Conservation (phyloP, 495 filamentous ascomycete genomes). For the Trichoderma virens region DNA sequence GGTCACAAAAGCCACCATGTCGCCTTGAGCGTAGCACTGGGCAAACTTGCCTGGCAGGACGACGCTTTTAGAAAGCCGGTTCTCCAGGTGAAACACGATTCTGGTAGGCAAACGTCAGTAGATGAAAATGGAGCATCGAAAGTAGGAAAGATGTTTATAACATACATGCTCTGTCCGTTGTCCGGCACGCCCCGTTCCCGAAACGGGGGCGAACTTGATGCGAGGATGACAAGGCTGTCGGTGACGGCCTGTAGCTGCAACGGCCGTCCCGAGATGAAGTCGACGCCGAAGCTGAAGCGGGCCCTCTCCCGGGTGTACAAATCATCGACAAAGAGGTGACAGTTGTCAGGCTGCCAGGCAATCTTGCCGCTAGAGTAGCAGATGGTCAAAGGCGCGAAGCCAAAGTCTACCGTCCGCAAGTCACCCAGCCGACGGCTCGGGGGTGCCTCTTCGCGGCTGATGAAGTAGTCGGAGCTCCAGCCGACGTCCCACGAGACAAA, state of each 20-base stretch:
- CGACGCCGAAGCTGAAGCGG: conserved; percentile 1
- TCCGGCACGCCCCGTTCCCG: background rate
- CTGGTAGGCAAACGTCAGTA: background rate
- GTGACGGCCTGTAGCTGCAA: conserved; percentile 5
- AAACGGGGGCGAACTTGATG: background rate
- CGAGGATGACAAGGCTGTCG: background rate
- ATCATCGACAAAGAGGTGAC: background rate
- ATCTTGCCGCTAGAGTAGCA: background rate
- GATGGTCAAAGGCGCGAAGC: background rate
- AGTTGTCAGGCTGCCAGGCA: conserved; percentile 2
- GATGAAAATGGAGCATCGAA: background rate
- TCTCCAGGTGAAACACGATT: background rate
- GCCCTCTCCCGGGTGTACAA: background rate
- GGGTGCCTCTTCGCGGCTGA: background rate
- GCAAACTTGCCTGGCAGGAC: conserved; percentile 1
- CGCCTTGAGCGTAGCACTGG: background rate
- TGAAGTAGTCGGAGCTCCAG: conserved; percentile 1
- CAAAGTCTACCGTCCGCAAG: background rate
- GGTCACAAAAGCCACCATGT: background rate
- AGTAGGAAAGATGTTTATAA: background rate
- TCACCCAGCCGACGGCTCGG: background rate
- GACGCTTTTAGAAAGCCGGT: background rate
- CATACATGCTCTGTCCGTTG: background rate
- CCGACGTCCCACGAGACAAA: conserved; percentile 2
- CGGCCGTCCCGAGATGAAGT: background rate